Evolutionary conservation across 1,284 basidiomycete genomes (phyloP).

Genomic region (Butyriboletus pseudospeciosus): DNA sequence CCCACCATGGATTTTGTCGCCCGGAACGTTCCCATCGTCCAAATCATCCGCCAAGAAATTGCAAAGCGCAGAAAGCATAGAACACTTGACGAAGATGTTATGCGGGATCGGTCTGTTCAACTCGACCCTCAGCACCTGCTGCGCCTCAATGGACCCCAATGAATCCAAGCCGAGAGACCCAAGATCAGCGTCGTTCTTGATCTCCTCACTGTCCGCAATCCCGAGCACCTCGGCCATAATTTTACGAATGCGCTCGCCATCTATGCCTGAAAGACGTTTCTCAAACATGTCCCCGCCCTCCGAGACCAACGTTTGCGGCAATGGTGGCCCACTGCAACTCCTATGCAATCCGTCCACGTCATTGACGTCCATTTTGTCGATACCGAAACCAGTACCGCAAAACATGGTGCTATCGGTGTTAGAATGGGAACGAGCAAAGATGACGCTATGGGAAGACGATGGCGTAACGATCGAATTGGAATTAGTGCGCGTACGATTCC

Average conservation of each 20-base stretch:
- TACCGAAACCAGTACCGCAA: neutral
- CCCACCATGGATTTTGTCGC: neutral
- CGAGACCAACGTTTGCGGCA: slow-evolving; percentile 38
- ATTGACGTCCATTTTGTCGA: slow-evolving; percentile 2
- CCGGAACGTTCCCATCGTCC: neutral
- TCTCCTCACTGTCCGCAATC: slow-evolving; percentile 33
- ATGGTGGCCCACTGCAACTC: slow-evolving; percentile 28
- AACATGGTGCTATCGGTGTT: slow-evolving; percentile 24
- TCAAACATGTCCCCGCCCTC: slow-evolving; percentile 1
- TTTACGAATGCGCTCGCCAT: slow-evolving; percentile 34
- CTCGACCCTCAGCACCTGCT: slow-evolving; percentile 42
- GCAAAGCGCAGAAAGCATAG: slow-evolving; percentile 18
- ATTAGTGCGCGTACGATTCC: slow-evolving; percentile 21
- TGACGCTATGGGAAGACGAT: slow-evolving; percentile 25
- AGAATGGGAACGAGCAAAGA: slow-evolving; percentile 27
- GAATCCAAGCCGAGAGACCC: slow-evolving; percentile 56
- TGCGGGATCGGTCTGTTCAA: slow-evolving; percentile 39
- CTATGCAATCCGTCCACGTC: slow-evolving; percentile 1
- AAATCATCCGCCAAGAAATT: slow-evolving; percentile 8
- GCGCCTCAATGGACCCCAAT: slow-evolving; percentile 57
- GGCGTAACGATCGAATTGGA: slow-evolving; percentile 29
- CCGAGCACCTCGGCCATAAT: slow-evolving; percentile 51
- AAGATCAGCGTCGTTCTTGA: slow-evolving; percentile 45
- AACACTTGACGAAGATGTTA: slow-evolving; percentile 34
- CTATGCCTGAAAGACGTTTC: neutral